phyloP scores from a whole-genome alignment of 106 monocot species.

The Gastrodia elata region DNA sequence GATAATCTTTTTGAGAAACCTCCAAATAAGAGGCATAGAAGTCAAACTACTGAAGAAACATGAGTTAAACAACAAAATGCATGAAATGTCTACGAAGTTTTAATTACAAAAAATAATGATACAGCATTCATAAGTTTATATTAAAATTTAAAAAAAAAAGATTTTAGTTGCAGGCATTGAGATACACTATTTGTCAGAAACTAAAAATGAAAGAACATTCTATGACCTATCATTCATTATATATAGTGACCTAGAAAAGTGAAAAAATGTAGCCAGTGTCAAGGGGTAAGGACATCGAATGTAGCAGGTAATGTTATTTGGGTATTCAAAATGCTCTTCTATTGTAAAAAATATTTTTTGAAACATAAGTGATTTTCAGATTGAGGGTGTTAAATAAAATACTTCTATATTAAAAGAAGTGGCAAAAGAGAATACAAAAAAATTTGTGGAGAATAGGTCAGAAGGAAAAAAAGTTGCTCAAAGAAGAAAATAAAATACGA shows the following conservation, averaged over 20 bases:
- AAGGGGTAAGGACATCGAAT: neutral
- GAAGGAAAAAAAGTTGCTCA: neutral
- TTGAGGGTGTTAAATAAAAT: too few species aligned
- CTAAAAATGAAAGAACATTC: neutral
- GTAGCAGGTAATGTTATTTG: neutral
- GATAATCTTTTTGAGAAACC: neutral
- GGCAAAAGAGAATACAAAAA: neutral
- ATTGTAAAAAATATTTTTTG: too few species aligned
- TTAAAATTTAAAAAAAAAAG: neutral
- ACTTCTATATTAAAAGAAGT: too few species aligned
- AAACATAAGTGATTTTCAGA: too few species aligned
- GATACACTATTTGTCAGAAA: neutral
- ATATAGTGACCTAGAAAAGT: neutral
- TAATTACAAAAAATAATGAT: neutral
- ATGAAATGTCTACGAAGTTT: neutral
- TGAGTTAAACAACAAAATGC: neutral
- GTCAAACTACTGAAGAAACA: neutral
- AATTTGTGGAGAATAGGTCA: neutral
- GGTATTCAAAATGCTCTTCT: neutral
- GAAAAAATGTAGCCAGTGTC: neutral
- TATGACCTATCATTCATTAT: neutral
- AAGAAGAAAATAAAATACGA: neutral
- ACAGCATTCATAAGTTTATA: neutral
- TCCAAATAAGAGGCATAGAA: neutral
- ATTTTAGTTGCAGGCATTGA: neutral